phyloP scores from a whole-genome alignment of 2,329 filamentous ascomycete species.

The Nemania sp. region DNA sequence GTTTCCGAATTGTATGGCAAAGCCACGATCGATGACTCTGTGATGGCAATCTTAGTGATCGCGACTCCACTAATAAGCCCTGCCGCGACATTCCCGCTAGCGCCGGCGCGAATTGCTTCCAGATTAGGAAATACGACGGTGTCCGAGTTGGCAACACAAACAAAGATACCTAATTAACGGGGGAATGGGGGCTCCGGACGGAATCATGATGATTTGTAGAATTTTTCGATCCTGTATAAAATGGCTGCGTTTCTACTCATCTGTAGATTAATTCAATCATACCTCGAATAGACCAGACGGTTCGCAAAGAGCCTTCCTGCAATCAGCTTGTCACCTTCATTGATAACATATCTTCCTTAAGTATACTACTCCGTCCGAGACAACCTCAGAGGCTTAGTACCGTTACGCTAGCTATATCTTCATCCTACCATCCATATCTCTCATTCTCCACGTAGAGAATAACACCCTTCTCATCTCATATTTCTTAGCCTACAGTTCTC shows the following conservation, averaged over 20 bases:
- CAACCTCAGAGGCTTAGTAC: too few relatives aligned
- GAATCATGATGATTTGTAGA: too few relatives aligned
- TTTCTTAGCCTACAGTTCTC: too few relatives aligned
- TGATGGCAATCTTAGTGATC: neutral
- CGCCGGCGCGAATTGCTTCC: slow-evolving; percentile 34
- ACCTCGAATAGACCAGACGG: neutral
- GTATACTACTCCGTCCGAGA: too few relatives aligned
- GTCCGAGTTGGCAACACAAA: neutral
- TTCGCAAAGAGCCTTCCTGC: neutral
- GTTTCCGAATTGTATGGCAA: neutral
- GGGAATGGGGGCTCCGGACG: neutral
- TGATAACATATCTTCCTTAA: too few relatives aligned
- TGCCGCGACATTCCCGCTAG: neutral
- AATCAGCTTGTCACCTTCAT: too few relatives aligned
- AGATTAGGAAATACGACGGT: slow-evolving; percentile 9
- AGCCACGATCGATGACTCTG: neutral
- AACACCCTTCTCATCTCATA: neutral
- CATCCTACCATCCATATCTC: too few relatives aligned
- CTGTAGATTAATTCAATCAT: neutral
- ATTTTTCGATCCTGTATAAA: slow-evolving; percentile 12
- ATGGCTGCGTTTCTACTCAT: slow-evolving; percentile 1
- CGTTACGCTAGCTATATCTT: too few relatives aligned
- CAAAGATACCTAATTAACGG: neutral
- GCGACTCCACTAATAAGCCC: neutral
- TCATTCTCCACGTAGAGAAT: neutral